phyloP scores from a whole-genome alignment of 352 stramenopile species.

The Pythium rishiriense region DNA sequence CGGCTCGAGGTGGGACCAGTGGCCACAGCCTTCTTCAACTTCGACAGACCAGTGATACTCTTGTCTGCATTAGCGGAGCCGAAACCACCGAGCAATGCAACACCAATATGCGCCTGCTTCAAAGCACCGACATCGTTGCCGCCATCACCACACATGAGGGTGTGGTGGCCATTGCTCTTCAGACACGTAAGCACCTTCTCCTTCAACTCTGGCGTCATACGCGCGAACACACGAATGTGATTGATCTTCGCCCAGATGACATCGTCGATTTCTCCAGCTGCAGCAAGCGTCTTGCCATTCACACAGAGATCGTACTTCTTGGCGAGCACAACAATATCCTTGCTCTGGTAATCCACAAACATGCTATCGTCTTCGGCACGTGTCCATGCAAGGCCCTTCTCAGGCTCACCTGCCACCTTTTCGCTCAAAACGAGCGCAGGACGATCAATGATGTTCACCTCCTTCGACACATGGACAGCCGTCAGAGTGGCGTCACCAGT shows the following conservation, averaged over 20 bases:
- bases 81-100: conserved; percentile 79
- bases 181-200: conserved; percentile 94
- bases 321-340: conserved; percentile 51
- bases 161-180: conserved; percentile 92
- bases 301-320: conserved; percentile 89
- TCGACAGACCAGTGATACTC: conserved; percentile 73
- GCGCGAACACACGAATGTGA: conserved; percentile 93
- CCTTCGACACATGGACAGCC: conserved; percentile 95
- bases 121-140: conserved; percentile 97
- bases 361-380: conserved; percentile 71
- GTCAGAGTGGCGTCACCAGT: conserved; percentile 98
- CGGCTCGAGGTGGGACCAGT: conserved; percentile 38
- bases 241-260: conserved; percentile 81
- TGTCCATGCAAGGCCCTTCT: conserved; percentile 72
- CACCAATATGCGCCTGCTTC: conserved; percentile 91
- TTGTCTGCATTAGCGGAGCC: conserved; percentile 87
- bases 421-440: conserved; percentile 75
- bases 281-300: conserved; percentile 73
- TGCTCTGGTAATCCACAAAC: conserved; percentile 67
- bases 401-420: conserved; percentile 30
- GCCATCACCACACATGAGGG: conserved; percentile 98
- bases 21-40: conserved; percentile 70
- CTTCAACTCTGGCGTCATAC: conserved; percentile 97
- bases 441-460: conserved; percentile 92
- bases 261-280: conserved; percentile 77